phyloP scores from a whole-genome alignment of 768 basidiomycete genomes.

The Hypholoma sublateritium region DNA sequence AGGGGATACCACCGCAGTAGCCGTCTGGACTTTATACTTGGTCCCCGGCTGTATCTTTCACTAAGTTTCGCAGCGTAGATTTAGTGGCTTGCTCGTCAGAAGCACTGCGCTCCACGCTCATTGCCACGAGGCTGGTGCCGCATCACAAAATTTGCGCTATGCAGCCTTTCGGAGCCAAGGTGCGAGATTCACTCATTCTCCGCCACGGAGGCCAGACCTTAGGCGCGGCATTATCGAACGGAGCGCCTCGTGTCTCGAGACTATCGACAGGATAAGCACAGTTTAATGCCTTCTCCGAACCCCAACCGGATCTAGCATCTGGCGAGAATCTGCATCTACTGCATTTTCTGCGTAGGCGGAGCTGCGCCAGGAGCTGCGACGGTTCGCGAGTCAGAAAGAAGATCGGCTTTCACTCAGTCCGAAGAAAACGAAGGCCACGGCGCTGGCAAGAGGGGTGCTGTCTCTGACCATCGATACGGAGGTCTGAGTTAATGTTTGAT shows the following conservation, averaged over 20 bases:
- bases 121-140: slow-evolving; percentile 17
- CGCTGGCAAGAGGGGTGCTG: too few relatives aligned
- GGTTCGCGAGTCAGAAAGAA: too few relatives aligned
- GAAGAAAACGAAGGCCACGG: too few relatives aligned
- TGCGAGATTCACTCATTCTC: slow-evolving; percentile 10
- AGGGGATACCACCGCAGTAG: neutral
- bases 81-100: slow-evolving; percentile 9
- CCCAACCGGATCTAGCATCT: neutral
- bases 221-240: slow-evolving; percentile 3
- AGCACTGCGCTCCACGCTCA: neutral
- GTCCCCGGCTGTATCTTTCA: neutral
- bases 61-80: neutral
- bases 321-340: neutral
- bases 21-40: slow-evolving; percentile 14
- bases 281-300: neutral
- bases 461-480: too few relatives aligned
- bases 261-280: neutral
- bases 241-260: neutral
- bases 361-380: neutral
- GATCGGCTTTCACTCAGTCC: too few relatives aligned
- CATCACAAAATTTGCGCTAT: slow-evolving; percentile 13
- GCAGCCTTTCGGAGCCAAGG: slow-evolving; percentile 11
- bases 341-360: neutral
- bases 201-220: neutral
- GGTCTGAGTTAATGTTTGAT: too few relatives aligned